These are phyloP conservation scores for Vitellaria paradoxa DNA, from an alignment of 179 eudicot genomes.

Conservation along the genomic window DNA sequence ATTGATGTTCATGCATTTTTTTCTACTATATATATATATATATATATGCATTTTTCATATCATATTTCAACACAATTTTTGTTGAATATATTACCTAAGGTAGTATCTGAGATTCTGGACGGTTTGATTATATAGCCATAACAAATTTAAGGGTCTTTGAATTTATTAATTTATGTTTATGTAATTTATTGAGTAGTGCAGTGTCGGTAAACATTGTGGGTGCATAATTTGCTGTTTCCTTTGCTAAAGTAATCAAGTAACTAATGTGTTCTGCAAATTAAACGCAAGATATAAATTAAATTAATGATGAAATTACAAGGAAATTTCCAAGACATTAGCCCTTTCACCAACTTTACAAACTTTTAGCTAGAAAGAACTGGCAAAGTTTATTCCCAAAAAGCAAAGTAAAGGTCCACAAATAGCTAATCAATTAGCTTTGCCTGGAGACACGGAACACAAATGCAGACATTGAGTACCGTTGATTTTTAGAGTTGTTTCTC, in stretches of 20 bases:
- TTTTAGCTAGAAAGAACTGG: not conserved
- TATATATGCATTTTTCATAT: not conserved
- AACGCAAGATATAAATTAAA: not conserved
- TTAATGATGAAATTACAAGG: too few relatives aligned
- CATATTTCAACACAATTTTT: not conserved
- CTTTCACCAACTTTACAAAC: conserved; percentile 7
- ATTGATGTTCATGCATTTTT: not conserved
- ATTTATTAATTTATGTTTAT: not conserved
- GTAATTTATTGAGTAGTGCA: too few relatives aligned
- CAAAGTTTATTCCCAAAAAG: not conserved
- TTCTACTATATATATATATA: too few relatives aligned
- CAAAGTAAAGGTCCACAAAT: conserved; percentile 10
- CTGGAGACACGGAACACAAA: conserved; percentile 14
- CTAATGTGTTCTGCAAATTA: not conserved
- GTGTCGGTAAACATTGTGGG: too few relatives aligned
- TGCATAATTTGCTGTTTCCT: too few relatives aligned
- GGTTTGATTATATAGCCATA: conserved; percentile 6
- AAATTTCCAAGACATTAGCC: not conserved
- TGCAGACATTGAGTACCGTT: conserved; percentile 2
- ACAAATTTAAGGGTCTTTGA: conserved; percentile 1
- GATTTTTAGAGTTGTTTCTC: conserved; percentile 13
- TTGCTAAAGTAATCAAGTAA: too few relatives aligned
- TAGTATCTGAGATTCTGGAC: conserved; percentile 11
- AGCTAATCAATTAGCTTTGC: conserved; percentile 19
- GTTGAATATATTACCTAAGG: not conserved